A percentile compares a stretch with the other conserved stretches of the same genome.
Conservation (phyloP, 2,329 filamentous ascomycete genomes). For the Ceratocystiopsis brevicomis region DNA sequence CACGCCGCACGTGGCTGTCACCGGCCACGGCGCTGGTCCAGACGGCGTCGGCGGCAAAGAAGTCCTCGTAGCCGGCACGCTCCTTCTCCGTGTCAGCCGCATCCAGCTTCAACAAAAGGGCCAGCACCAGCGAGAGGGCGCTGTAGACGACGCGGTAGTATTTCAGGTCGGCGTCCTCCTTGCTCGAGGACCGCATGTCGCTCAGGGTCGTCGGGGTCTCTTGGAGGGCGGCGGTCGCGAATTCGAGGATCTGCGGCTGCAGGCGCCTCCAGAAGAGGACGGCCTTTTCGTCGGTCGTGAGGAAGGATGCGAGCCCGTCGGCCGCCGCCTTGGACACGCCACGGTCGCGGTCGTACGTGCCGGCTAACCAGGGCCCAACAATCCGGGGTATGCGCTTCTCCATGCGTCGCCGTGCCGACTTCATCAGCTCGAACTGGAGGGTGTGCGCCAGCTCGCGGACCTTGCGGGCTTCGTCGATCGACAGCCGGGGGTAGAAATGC, state of each 20-base stretch:
- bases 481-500: slow-evolving; percentile 69
- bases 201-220: slow-evolving; percentile 72
- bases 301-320: slow-evolving; percentile 56
- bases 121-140: slow-evolving; percentile 34
- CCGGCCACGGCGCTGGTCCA: slow-evolving; percentile 49
- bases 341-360: slow-evolving; percentile 70
- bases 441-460: slow-evolving; percentile 75
- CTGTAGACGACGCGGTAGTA: slow-evolving; percentile 54
- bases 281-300: slow-evolving; percentile 64
- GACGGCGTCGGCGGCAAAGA: slow-evolving; percentile 46
- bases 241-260: slow-evolving; percentile 63
- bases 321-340: slow-evolving; percentile 56
- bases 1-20: slow-evolving; percentile 33
- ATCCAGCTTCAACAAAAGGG: slow-evolving; percentile 30
- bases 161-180: slow-evolving; percentile 72
- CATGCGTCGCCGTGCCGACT: slow-evolving; percentile 59
- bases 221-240: slow-evolving; percentile 58
- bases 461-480: slow-evolving; percentile 73
- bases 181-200: slow-evolving; percentile 67
- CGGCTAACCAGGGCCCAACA: slow-evolving; percentile 79
- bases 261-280: slow-evolving; percentile 62
- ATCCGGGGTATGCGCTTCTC: slow-evolving; percentile 59
- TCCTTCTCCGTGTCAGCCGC: slow-evolving; percentile 37
- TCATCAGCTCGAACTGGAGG: slow-evolving; percentile 45
- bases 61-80: slow-evolving; percentile 48